Percentiles rank a stretch among this genome's conserved stretches.
These are phyloP conservation scores for Maudiozyma saulgeensis DNA, from an alignment of 805 yeast species.

Conservation along the genomic window DNA sequence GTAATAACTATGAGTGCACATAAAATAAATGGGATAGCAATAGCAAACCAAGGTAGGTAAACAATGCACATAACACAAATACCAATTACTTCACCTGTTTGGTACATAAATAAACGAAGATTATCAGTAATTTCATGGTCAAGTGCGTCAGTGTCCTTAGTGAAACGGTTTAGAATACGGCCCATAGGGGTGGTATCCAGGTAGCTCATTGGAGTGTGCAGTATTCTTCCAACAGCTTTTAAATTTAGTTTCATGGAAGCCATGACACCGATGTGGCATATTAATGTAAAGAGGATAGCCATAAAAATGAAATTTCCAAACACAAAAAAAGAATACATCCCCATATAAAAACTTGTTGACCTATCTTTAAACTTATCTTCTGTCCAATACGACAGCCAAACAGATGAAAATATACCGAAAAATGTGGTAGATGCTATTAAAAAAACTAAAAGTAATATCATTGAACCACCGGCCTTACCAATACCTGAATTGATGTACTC, in stretches of 20 bases:
- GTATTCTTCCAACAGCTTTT: constrained; percentile 46
- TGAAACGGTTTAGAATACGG: constrained; percentile 73
- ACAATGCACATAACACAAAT: constrained; percentile 58
- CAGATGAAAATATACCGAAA: constrained; percentile 27
- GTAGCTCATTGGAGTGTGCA: constrained; percentile 74
- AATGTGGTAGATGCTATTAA: constrained; percentile 24
- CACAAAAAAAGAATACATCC: constrained; percentile 58
- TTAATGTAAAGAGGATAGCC: constrained; percentile 23
- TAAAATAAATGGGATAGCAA: constrained; percentile 51
- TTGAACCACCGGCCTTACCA: constrained; percentile 31
- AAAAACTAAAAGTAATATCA: constrained; percentile 17
- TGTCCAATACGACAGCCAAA: constrained; percentile 83
- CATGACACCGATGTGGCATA: constrained; percentile 34
- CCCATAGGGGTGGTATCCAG: constrained; percentile 86
- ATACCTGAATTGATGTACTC: constrained; percentile 47
- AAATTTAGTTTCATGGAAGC: constrained; percentile 53
- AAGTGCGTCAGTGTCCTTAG: constrained; percentile 77
- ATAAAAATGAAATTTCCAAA: constrained; percentile 39
- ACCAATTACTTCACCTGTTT: constrained; percentile 49
- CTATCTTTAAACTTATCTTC: constrained; percentile 40
- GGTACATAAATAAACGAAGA: constrained; percentile 48
- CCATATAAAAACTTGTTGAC: constrained; percentile 58
- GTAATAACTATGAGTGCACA: constrained; percentile 36
- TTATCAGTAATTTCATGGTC: constrained; percentile 75
- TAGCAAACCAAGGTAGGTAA: constrained; percentile 71